A percentile compares a stretch with the other conserved stretches of the same genome.
These are phyloP conservation scores for Baorangia bicolor DNA, from an alignment of 768 basidiomycete species.

Conservation along the genomic window DNA sequence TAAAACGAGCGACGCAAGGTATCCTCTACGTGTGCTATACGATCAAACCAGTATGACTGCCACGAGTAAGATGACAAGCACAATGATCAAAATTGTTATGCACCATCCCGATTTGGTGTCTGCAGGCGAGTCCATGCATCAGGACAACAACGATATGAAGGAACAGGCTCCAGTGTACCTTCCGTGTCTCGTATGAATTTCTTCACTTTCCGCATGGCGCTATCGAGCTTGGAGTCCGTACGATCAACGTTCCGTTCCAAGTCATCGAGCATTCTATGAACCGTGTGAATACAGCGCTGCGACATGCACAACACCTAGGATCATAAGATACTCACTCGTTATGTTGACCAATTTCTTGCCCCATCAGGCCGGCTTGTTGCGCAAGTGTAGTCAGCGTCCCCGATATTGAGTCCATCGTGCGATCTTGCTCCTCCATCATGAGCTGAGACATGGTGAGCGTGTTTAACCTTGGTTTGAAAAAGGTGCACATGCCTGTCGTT, in stretches of 20 bases:
- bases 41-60: conserved; percentile 72
- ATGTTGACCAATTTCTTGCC: conserved; percentile 87
- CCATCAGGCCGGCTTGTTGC: conserved; percentile 93
- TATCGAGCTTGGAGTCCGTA: conserved; percentile 62
- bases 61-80: conserved; percentile 74
- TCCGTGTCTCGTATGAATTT: conserved; percentile 86
- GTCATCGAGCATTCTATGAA: conserved; percentile 72
- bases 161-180: conserved; percentile 35
- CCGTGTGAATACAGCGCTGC: not conserved
- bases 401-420: conserved; percentile 82
- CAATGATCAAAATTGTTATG: conserved; percentile 77
- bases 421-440: conserved; percentile 86
- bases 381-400: conserved; percentile 83
- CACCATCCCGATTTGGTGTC: conserved; percentile 92
- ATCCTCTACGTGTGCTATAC: conserved; percentile 1
- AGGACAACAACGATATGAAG: not conserved
- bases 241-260: conserved; percentile 70
- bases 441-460: conserved; percentile 46
- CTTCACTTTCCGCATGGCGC: conserved; percentile 66
- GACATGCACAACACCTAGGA: not conserved
- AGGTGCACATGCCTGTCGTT: conserved; percentile 65
- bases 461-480: not conserved
- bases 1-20: conserved; percentile 5
- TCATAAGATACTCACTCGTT: conserved; percentile 63
- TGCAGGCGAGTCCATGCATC: conserved; percentile 23